Conservation (phyloP, 2,329 filamentous ascomycete species). For the Alternaria triticimaculans region DNA sequence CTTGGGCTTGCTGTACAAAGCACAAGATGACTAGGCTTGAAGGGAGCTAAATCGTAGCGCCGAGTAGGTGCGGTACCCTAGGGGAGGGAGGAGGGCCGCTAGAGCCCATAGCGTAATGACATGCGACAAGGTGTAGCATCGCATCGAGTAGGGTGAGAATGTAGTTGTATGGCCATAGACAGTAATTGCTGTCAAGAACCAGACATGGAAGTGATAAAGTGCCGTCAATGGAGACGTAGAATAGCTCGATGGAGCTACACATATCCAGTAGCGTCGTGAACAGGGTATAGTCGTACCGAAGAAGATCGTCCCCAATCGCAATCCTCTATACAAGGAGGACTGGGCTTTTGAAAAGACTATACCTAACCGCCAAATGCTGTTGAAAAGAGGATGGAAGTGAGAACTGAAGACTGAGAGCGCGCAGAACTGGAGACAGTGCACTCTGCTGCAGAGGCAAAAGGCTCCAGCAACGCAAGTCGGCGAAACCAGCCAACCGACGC, state of each 20-base stretch:
- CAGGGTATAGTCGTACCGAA: slow-evolving; percentile 16
- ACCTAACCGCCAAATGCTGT: slow-evolving; percentile 14
- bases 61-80: slow-evolving; percentile 23
- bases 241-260: slow-evolving; percentile 9
- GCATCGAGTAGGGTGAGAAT: slow-evolving; percentile 3
- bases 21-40: slow-evolving; percentile 43
- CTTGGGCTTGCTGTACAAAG: slow-evolving; percentile 12
- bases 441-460: slow-evolving; percentile 11
- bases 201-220: not conserved
- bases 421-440: slow-evolving; percentile 16
- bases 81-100: slow-evolving; percentile 33
- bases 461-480: slow-evolving; percentile 26
- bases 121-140: slow-evolving; percentile 2
- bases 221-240: slow-evolving; percentile 1
- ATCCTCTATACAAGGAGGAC: slow-evolving; percentile 27
- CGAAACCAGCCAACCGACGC: slow-evolving; percentile 37
- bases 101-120: slow-evolving; percentile 11
- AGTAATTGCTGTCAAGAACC: slow-evolving; percentile 1
- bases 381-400: slow-evolving; percentile 8
- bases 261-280: slow-evolving; percentile 19
- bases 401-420: slow-evolving; percentile 7
- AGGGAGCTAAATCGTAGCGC: slow-evolving; percentile 34
- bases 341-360: slow-evolving; percentile 29
- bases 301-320: slow-evolving; percentile 15
- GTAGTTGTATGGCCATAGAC: slow-evolving; percentile 1